Base-by-base conservation (phyloP, 2,329 filamentous ascomycete genomes). In the Aquanectria penicillioides region DNA sequence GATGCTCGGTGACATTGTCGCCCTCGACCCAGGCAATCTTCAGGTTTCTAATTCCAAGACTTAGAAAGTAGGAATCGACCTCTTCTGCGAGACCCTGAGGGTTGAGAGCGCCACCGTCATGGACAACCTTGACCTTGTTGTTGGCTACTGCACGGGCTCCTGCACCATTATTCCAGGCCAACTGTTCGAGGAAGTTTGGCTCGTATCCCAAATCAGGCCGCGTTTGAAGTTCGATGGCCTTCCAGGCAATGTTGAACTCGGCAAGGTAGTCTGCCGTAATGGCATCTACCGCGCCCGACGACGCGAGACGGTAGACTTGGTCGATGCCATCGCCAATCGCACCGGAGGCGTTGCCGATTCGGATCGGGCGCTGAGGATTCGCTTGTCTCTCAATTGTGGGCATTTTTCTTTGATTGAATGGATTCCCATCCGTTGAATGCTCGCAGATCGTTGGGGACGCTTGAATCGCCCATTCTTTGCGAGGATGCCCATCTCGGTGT, bases 31-130 rank as follows among this genome's bases (percentile, higher is more conserved):
- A 78, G 3, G 73, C 76, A 6, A 79, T 70, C 23, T 71, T 71
- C 13, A 79, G 61, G 12, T 69, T 53, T 64, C 66, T 22, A 65
- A 68, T 15, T 66, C 62, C 22, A 56, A 67, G n/a, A 64, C 69
- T 60, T 56, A 33, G 9, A 22, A 61, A 58, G 22, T 55, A 61
- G 12, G 60, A 57, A 3, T 69, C 55, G n/a, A 70, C 61, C 33
- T 67, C 68, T 48, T 80, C 66, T 0, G 82, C 82, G 11, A 88
- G 65, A 0, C 79, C 82, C 51, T 75, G 75, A 0, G 85, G 85
- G 54, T 87, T 83, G 12, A 83, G 76, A 2, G 80, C 83, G 0
- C 86, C 85, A 1, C 84, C 85, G 62, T 87, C 86, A 48, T 85
- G 75, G 23, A 86, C 75, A 10, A 87, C 74, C 57, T 83, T 84